Percentiles rank a stretch among this genome's conserved stretches.
phyloP scores from a whole-genome alignment of 2,329 filamentous ascomycete species.

The Diplodia scrobiculata region DNA sequence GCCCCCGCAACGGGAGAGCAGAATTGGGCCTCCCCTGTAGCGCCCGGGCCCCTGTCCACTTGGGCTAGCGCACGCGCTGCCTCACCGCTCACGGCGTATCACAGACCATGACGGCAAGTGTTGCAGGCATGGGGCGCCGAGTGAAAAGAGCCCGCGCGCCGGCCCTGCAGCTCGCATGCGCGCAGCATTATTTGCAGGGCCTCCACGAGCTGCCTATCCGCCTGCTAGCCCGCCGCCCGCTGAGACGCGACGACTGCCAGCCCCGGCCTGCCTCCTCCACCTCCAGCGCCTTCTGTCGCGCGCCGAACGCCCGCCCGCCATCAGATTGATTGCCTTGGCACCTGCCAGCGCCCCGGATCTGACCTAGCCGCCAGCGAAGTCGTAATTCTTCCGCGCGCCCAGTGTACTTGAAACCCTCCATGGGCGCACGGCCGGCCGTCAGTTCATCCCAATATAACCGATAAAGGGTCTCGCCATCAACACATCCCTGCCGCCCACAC shows the following conservation, averaged over 20 bases:
- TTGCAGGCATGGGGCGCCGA: slow-evolving; percentile 18
- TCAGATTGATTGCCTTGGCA: slow-evolving; percentile 28
- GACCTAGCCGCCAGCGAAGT: slow-evolving; percentile 18
- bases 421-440: slow-evolving; percentile 27
- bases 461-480: slow-evolving; percentile 28
- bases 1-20: slow-evolving; percentile 23
- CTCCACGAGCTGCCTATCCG: slow-evolving; percentile 18
- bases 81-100: slow-evolving; percentile 20
- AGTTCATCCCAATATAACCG: slow-evolving; percentile 30
- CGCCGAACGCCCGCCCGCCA: slow-evolving; percentile 16
- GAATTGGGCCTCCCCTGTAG: slow-evolving; percentile 14
- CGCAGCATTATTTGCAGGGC: slow-evolving; percentile 1
- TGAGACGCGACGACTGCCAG: slow-evolving; percentile 3
- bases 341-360: slow-evolving; percentile 18
- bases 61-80: slow-evolving; percentile 2
- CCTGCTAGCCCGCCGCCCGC: slow-evolving; percentile 2
- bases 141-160: background rate
- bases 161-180: slow-evolving; percentile 18
- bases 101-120: slow-evolving; percentile 1
- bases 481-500: slow-evolving; percentile 19
- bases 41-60: background rate
- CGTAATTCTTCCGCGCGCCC: slow-evolving; percentile 24
- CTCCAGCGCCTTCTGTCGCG: background rate
- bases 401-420: slow-evolving; percentile 29
- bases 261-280: background rate